These are phyloP conservation scores for Aureobasidium melanogenum DNA, from an alignment of 2,329 filamentous ascomycete species.

Conservation along the genomic window DNA sequence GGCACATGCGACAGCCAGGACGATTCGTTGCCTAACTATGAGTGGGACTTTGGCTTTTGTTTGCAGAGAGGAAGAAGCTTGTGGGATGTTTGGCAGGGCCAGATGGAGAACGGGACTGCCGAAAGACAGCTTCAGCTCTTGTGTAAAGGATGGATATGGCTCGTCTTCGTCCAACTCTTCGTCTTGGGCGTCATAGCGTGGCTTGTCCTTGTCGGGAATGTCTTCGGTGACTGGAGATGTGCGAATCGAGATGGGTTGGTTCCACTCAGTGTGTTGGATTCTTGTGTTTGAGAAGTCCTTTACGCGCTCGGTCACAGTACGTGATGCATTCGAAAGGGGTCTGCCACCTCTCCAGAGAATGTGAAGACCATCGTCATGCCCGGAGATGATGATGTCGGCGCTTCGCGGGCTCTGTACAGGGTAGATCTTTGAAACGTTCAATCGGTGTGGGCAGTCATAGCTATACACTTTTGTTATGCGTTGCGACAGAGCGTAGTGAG, in stretches of 20 bases:
- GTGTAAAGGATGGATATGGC: constrained; percentile 46
- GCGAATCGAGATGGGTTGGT: not conserved
- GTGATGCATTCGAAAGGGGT: constrained; percentile 15
- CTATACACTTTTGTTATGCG: constrained; percentile 28
- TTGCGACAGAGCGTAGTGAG: not conserved
- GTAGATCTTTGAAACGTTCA: constrained; percentile 49
- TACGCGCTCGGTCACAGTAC: constrained; percentile 3
- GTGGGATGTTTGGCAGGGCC: constrained; percentile 37
- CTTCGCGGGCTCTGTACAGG: constrained; percentile 51
- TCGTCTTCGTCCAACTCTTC: constrained; percentile 49
- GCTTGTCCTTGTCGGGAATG: not conserved
- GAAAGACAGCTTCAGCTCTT: constrained; percentile 47
- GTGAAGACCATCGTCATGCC: constrained; percentile 48
- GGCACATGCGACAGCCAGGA: constrained; percentile 47
- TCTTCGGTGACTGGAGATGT: not conserved
- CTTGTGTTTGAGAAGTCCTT: not conserved
- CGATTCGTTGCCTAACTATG: constrained; percentile 38
- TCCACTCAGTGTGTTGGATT: constrained; percentile 1
- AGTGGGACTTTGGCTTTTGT: not conserved
- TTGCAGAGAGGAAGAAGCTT: not conserved
- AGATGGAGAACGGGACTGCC: constrained; percentile 46
- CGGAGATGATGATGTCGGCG: constrained; percentile 53
- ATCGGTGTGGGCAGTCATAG: constrained; percentile 51
- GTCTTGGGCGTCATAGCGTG: constrained; percentile 38
- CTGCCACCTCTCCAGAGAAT: constrained; percentile 53